Evolutionary conservation across 73 alveolate species (phyloP), one percentile per base, ranked within the genome.

Genomic region (Paramecium tetraurelia): DNA sequence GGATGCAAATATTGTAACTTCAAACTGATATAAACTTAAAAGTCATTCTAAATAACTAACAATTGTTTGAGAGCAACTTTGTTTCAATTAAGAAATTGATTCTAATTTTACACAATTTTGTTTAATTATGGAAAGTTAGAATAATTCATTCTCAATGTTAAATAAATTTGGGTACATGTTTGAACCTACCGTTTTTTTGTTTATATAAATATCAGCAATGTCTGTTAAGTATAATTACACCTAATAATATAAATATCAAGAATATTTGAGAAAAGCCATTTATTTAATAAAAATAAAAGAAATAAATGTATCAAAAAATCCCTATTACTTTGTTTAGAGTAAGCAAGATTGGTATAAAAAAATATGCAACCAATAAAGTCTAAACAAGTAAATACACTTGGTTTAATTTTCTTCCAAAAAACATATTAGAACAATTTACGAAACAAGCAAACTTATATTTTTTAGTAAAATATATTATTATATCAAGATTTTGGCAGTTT

Each of bases 381-480:
- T 40, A 57, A 21, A 95, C 98, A 50, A 83, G 95, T 40, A 95
- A 95, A 84, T 93, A 93, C 48, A 93, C 93, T 0, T 68, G 94
- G 95, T 72, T 11, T 35, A 89, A 88, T 77, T 93, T 89, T 68
- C 14, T 93, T 27, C 99, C 99, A 35, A 96, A 94, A 94, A 96
- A 95, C 41, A 94, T 96, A 59, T 71, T 95, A 43, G 97, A 95
- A 29, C 95, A 96, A 93, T 94, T 96, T 72, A 92, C 98, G 7
- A 93, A 96, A 92, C 86, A 93, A 20, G 97, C 99, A 43, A 96
- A 96, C 85, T 40, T 95, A 33, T 96, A 96, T 93, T 96, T 96
- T 94, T 86, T 96, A 44, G 87, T 75, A 75, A 31, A 75, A 11
- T 36, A 11, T 11, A 4, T 31, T 10, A 75, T 36, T 11, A 12